Base-by-base conservation (phyloP, 495 filamentous ascomycete genomes). In the Neurospora sp. region DNA sequence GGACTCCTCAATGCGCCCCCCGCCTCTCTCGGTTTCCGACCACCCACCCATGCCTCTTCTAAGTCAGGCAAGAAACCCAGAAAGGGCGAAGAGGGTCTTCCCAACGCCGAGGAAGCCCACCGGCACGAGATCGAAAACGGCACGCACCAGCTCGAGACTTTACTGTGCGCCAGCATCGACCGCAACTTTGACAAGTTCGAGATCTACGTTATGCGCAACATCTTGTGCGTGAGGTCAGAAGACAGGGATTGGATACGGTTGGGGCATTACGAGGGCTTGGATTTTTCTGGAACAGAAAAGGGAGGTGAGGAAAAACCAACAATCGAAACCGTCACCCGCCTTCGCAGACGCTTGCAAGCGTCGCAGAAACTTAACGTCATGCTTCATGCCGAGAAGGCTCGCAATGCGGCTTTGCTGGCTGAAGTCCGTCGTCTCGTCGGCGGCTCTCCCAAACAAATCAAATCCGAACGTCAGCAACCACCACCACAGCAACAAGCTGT, bases 111-210 rank as follows among this genome's bases (percentile, higher is more conserved):
- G 72, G 80, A 83, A 45, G 79, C 78, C 41, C 89, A 91, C 45
- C 89, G 88, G 73, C 80, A 90, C 48, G 96, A 99, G 82, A 90
- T 99, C 70, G 93, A 96, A 78, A 89, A 93, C 78, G 96, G 96
- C 35, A 87, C 95, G 45, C 94, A 98, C 79, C 90, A 97, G 82
- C 86, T 99, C 27, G 96, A 99, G 80, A 98, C 94, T 4, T 85
- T 99, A n/a, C 88, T 99, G 71, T 97, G 94, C 72, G 90, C 91
- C 72, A 90, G 90, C 79, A 98, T 99, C 78, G 96, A 99, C 83
- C 96, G 96, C 85, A 94, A 93, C 78, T 92, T 99, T 74, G 98
- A 99, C 81, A 93, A 95, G 71, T 97, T 98, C 80, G 96, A 99
- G 77, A 91, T 98, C 39, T 97, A 93, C 81, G 89, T 91, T 37